phyloP scores from a whole-genome alignment of 805 yeast genomes.

The Torulaspora maleeae region DNA sequence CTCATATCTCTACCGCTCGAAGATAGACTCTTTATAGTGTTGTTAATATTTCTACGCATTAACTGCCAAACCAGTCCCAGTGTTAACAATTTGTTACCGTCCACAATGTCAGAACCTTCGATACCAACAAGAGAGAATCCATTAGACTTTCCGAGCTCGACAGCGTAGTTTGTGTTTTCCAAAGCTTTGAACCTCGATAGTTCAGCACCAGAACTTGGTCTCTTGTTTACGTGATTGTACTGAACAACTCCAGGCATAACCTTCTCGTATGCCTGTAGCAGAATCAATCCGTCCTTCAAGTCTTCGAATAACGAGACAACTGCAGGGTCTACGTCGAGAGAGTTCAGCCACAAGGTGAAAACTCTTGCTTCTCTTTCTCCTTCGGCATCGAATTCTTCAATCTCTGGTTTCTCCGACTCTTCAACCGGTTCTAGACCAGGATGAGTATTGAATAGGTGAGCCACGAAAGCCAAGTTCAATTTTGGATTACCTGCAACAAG shows the following conservation, averaged over 20 bases:
- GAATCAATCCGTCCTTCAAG: slow-evolving; percentile 83
- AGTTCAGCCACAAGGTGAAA: slow-evolving; percentile 94
- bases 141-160: slow-evolving; percentile 88
- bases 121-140: slow-evolving; percentile 94
- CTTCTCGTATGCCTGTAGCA: slow-evolving; percentile 91
- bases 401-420: slow-evolving; percentile 85
- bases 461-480: slow-evolving; percentile 94
- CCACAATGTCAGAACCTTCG: slow-evolving; percentile 95
- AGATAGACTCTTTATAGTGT: slow-evolving; percentile 70
- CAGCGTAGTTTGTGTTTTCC: slow-evolving; percentile 98
- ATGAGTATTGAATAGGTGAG: slow-evolving; percentile 91
- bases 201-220: slow-evolving; percentile 70
- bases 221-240: slow-evolving; percentile 73
- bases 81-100: slow-evolving; percentile 83
- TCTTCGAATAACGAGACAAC: slow-evolving; percentile 90
- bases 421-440: slow-evolving; percentile 96
- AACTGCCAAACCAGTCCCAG: slow-evolving; percentile 96
- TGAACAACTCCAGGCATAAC: slow-evolving; percentile 92
- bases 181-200: slow-evolving; percentile 88
- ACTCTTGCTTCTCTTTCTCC: slow-evolving; percentile 99
- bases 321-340: slow-evolving; percentile 93
- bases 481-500: slow-evolving; percentile 95
- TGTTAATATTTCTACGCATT: slow-evolving; percentile 91
- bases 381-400: slow-evolving; percentile 98
- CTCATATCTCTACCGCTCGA: slow-evolving; percentile 69